Base-by-base conservation (phyloP, 805 yeast species). In the Cyberlindnera mycetangii region DNA sequence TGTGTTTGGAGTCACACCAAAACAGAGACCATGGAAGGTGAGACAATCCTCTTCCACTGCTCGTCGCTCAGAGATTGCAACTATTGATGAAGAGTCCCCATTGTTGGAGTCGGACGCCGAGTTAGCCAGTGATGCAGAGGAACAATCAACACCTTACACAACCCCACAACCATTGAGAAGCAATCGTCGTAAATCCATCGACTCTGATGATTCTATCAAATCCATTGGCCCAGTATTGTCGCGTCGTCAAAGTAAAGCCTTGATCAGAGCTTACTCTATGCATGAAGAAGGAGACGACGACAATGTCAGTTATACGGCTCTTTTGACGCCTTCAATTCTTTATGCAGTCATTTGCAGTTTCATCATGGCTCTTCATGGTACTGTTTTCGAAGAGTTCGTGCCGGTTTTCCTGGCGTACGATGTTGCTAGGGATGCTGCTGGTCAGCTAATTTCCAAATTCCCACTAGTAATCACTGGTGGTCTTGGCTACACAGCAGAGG, bases 401-500 rank as follows among this genome's bases (percentile, higher is more conserved):
- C 85, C 85, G 1, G 72, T 80, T 3, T 72, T 73, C 43, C 62
- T 79, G 14, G 79, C 83, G 2, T 62, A 63, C 48, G 64, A 61
- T 39, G 49, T 59, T 32, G 56, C 55, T 10, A 57, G 47, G 37
- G 61, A 56, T 34, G 45, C 50, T 11, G 50, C 57, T 6, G 62
- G 61, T 17, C 44, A 45, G 5, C 41, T 60, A 39, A 39, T 46
- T 12, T 65, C 72, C 12, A 53, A 61, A 36, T 76, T 79, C 52
- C 84, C 84, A 8, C 70, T 71, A 61, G 59, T 53, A 22, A 60
- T 76, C 17, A 55, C 59, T 28, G 85, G 85, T 30, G 85, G 85
- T 0, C 64, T 79, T 48, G 79, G 78, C 7, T 70, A 66, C 56
- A 51, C 59, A 17, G 63, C 80, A 2, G 63, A 64, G 40, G 67